These are phyloP conservation scores for Hypoxylon sp. DNA, from an alignment of 2,329 filamentous ascomycete species.

Conservation along the genomic window DNA sequence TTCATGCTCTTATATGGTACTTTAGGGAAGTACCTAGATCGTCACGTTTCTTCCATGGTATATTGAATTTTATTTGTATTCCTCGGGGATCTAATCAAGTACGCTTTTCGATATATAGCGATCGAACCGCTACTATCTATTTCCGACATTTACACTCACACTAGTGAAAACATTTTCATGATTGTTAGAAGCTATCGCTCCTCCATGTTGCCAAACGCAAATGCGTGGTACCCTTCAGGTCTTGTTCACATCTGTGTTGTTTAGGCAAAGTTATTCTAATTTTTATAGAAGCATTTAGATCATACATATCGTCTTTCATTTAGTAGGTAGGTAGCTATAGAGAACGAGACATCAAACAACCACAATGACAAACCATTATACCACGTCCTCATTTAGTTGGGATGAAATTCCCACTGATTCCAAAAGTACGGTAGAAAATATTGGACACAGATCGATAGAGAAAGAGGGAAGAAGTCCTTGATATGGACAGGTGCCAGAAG, in stretches of 20 bases:
- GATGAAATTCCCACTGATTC: neutral
- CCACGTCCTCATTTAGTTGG: neutral
- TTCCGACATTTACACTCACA: neutral
- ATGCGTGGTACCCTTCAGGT: neutral
- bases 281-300: neutral
- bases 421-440: neutral
- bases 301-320: neutral
- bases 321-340: neutral
- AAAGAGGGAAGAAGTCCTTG: too few species aligned
- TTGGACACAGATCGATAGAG: too few species aligned
- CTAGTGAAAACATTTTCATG: neutral
- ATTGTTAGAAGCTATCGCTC: neutral
- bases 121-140: too few species aligned
- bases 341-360: neutral
- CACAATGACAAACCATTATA: neutral
- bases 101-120: too few species aligned
- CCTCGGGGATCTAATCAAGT: neutral
- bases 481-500: too few species aligned
- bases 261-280: neutral
- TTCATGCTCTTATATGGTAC: neutral
- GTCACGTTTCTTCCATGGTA: neutral
- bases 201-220: neutral
- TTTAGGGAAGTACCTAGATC: neutral
- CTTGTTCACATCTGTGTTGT: slow-evolving; percentile 4
- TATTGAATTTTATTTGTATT: neutral